Evolutionary conservation across 73 alveolate genomes (phyloP).

Genomic region (Paramecium pentaurelia): DNA sequence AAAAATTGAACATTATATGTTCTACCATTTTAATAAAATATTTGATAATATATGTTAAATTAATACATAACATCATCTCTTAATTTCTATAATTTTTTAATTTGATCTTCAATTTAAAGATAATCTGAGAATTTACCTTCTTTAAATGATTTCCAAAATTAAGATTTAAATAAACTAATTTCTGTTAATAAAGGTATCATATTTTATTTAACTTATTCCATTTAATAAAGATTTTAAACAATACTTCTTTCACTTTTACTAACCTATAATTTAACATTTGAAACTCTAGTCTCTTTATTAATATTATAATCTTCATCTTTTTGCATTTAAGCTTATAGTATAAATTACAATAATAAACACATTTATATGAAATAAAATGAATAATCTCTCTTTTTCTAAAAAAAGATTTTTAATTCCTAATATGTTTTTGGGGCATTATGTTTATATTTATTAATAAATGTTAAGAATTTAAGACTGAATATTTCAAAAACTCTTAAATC

Average conservation of each 20-base stretch:
- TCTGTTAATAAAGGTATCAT: not conserved
- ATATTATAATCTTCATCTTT: conserved; percentile 37
- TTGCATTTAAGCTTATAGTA: not conserved
- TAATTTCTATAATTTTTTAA: not conserved
- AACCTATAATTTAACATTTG: not conserved
- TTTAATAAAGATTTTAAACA: not conserved
- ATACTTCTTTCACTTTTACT: conserved; percentile 31
- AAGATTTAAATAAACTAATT: conserved; percentile 2
- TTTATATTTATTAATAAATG: not conserved
- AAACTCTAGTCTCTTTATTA: not conserved
- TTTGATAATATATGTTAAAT: not conserved
- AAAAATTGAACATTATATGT: not conserved
- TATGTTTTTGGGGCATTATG: not conserved
- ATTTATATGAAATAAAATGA: not conserved
- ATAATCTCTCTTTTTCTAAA: not conserved
- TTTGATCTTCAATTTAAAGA: not conserved
- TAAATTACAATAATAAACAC: conserved; percentile 5
- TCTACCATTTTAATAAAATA: not conserved
- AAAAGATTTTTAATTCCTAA: conserved; percentile 2
- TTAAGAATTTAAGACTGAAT: not conserved
- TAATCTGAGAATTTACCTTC: not conserved
- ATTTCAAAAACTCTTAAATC: not conserved
- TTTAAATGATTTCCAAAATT: not conserved
- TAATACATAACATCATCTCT: not conserved
- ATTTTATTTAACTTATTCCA: conserved; percentile 29